Evolutionary conservation across 1,139 yeast species (phyloP).

Genomic region (Yamadazyma trypodendri): DNA sequence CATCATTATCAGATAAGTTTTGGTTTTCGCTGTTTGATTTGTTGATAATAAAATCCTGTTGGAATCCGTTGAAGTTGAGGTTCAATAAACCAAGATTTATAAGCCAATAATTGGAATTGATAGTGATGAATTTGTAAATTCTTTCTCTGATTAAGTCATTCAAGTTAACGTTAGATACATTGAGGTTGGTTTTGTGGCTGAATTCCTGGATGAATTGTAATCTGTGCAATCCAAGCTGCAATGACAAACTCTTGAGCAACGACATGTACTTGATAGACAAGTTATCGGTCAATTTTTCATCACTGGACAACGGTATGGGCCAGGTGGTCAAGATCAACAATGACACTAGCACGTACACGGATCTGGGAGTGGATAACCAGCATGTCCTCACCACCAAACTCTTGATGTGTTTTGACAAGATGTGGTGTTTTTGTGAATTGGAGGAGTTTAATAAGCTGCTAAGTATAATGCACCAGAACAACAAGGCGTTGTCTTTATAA

Average conservation of each 20-base stretch:
- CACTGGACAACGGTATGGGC: constrained; percentile 39
- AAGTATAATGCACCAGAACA: constrained; percentile 44
- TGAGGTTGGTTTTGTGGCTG: constrained; percentile 42
- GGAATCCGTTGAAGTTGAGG: constrained; percentile 39
- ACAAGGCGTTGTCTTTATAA: constrained; percentile 32
- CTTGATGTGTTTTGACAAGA: constrained; percentile 35
- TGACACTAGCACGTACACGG: constrained; percentile 40
- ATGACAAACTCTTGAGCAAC: constrained; percentile 39
- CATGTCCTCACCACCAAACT: constrained; percentile 42
- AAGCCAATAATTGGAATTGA: constrained; percentile 47
- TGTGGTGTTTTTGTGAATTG: constrained; percentile 22
- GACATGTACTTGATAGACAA: constrained; percentile 40
- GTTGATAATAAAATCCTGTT: constrained; percentile 43
- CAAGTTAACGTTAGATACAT: constrained; percentile 30
- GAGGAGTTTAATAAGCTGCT: constrained; percentile 30
- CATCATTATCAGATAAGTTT: constrained; percentile 6
- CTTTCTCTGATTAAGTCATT: constrained; percentile 42
- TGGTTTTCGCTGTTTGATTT: constrained; percentile 27
- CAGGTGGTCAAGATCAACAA: constrained; percentile 46
- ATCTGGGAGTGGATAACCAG: constrained; percentile 48
- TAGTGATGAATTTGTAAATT: constrained; percentile 44
- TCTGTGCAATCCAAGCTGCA: constrained; percentile 47
- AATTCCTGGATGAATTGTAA: constrained; percentile 44
- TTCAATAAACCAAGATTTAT: constrained; percentile 41
- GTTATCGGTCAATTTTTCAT: constrained; percentile 34